Evolutionary conservation across 345 rosid genomes (phyloP).

Genomic region (Clarkia xantiana): DNA sequence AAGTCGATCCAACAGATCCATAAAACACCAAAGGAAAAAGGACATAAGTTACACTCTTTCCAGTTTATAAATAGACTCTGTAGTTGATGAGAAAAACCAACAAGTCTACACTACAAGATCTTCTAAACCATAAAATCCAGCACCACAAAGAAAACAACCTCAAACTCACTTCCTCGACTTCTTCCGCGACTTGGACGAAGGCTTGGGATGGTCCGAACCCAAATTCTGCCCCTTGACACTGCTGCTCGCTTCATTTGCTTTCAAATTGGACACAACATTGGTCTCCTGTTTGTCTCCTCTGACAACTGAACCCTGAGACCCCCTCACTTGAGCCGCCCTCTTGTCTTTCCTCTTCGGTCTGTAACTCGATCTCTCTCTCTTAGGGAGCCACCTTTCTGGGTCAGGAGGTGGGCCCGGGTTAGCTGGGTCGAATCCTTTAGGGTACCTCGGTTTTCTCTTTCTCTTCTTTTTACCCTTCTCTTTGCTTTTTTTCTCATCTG

Average conservation of each 20-base stretch:
- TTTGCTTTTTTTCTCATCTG: slow-evolving; percentile 50
- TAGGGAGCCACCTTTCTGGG: slow-evolving; percentile 98
- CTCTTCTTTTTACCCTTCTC: slow-evolving; percentile 89
- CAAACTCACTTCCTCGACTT: slow-evolving; percentile 56
- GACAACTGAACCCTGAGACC: slow-evolving; percentile 76
- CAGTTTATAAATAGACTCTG: too few relatives aligned
- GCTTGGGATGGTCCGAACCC: slow-evolving; percentile 32
- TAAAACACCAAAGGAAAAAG: too few relatives aligned
- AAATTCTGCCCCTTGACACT: slow-evolving; percentile 34
- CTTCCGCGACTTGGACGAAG: slow-evolving; percentile 78
- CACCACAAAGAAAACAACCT: not conserved
- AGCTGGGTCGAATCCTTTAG: slow-evolving; percentile 85
- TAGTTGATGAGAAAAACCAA: too few relatives aligned
- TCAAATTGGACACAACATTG: slow-evolving; percentile 24
- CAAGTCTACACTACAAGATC: too few relatives aligned
- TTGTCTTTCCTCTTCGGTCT: slow-evolving; percentile 91
- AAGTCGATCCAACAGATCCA: too few relatives aligned
- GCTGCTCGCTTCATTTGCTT: slow-evolving; percentile 23
- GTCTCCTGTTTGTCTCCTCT: slow-evolving; percentile 60
- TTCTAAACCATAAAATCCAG: too few relatives aligned
- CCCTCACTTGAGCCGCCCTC: slow-evolving; percentile 91
- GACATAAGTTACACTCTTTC: too few relatives aligned
- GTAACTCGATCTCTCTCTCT: slow-evolving; percentile 86
- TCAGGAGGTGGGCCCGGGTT: slow-evolving; percentile 98
- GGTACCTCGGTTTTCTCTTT: slow-evolving; percentile 95